Percentiles rank a stretch among this genome's conserved stretches.
These are phyloP conservation scores for Laetiporus sulphureus DNA, from an alignment of 1,284 basidiomycete genomes.

Conservation along the genomic window DNA sequence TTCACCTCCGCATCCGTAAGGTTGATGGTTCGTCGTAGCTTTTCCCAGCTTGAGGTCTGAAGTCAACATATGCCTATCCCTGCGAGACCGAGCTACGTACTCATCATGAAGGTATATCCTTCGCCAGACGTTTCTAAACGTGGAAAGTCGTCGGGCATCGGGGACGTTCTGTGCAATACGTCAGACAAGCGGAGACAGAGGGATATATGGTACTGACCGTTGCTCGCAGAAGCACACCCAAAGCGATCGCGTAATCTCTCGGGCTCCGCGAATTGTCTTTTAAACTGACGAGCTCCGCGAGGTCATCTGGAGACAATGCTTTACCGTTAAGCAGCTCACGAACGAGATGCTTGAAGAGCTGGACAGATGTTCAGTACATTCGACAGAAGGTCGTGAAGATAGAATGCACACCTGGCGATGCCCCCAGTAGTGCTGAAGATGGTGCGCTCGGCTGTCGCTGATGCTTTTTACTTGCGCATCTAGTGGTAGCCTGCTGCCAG, in stretches of 20 bases:
- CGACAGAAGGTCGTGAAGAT: too few species aligned
- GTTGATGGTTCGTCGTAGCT: slow-evolving; percentile 58
- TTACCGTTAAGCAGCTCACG: slow-evolving; percentile 64
- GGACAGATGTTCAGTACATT: too few species aligned
- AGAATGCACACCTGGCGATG: too few species aligned
- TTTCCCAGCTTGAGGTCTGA: slow-evolving; percentile 52
- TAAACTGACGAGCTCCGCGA: slow-evolving; percentile 63
- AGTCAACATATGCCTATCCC: neutral
- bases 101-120: slow-evolving; percentile 85
- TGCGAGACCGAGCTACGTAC: slow-evolving; percentile 43
- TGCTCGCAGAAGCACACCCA: slow-evolving; percentile 53
- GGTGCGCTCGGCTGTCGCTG: too few species aligned
- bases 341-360: slow-evolving; percentile 63
- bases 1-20: slow-evolving; percentile 68
- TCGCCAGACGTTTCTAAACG: slow-evolving; percentile 77
- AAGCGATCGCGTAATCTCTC: slow-evolving; percentile 59
- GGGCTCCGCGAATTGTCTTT: slow-evolving; percentile 53
- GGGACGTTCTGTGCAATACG: slow-evolving; percentile 49
- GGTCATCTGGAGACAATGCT: slow-evolving; percentile 60
- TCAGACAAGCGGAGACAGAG: neutral
- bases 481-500: slow-evolving; percentile 53
- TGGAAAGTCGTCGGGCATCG: slow-evolving; percentile 58
- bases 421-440: too few species aligned
- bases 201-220: slow-evolving; percentile 32
- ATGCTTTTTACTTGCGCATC: slow-evolving; percentile 67